Evolutionary conservation across 257 asterid genomes (phyloP).

Genomic region (Gentiana macrophylla): DNA sequence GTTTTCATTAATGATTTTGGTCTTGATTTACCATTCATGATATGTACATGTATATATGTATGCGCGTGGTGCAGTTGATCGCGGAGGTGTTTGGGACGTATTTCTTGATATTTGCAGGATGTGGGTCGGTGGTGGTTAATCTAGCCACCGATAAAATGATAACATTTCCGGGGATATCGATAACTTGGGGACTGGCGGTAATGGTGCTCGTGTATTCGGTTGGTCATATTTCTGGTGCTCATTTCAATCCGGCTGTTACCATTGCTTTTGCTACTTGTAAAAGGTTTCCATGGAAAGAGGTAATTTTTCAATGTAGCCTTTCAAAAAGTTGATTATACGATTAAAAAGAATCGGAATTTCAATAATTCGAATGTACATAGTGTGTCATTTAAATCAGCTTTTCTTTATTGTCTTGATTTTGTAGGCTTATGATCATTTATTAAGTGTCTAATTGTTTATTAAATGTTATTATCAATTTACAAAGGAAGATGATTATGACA

Average conservation of each 20-base stretch:
- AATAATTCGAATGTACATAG: too few relatives aligned
- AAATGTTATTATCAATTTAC: too few relatives aligned
- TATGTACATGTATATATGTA: too few relatives aligned
- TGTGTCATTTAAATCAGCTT: too few relatives aligned
- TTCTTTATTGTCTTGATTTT: too few relatives aligned
- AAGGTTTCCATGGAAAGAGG: conserved; percentile 85
- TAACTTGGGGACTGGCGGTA: conserved; percentile 73
- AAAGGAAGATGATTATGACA: too few relatives aligned
- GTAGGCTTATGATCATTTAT: neutral
- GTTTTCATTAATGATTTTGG: too few relatives aligned
- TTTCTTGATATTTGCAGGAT: conserved; percentile 71
- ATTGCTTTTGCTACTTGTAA: conserved; percentile 71
- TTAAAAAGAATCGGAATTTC: neutral
- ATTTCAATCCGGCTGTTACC: conserved; percentile 87
- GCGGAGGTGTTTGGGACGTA: conserved; percentile 78
- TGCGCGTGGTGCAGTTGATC: conserved; percentile 31
- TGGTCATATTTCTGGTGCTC: conserved; percentile 92
- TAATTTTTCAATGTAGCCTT: neutral
- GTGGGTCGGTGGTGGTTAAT: conserved; percentile 65
- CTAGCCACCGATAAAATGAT: conserved; percentile 41
- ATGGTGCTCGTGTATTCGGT: conserved; percentile 81
- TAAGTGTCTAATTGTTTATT: neutral
- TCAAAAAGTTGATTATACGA: neutral
- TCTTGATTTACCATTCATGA: too few relatives aligned
- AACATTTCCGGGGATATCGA: conserved; percentile 64